Evolutionary conservation across 2,329 filamentous ascomycete genomes (phyloP), one percentile per base, ranked within the genome.

Genomic region (Aspergillus sp.): DNA sequence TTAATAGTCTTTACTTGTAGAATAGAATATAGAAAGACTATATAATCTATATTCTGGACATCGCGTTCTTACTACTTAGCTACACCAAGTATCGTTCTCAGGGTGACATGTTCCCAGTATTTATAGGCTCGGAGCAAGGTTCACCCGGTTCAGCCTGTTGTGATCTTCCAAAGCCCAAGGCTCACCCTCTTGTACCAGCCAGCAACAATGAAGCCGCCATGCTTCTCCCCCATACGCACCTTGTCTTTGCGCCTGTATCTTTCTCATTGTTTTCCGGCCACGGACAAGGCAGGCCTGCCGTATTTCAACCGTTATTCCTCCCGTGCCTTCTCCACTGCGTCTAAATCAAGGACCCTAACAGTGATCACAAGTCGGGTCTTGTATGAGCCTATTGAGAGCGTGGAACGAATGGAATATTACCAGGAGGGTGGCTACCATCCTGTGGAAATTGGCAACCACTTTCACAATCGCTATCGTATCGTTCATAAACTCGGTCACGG

Each of bases 401-500:
- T 33, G 14, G 50, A 51, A 24, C 11, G 23, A 23, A 21, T 52
- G 8, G 51, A 46, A 53, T 15, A 56, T 24, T 70, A 71, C 56
- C 54, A 51, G 31, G 46, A 51, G 11, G 66, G 68, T n/a, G 69
- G 66, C 47, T 71, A 70, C 63, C 67, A 71, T 43, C 63, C 64
- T 11, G 55, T 74, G 12, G 41, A 55, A 53, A 69, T 73, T 51
- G 66, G 64, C 14, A 68, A 73, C 60, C 48, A 50, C 4, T 64
- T 71, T 50, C 61, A 67, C 27, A 15, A 54, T 60, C 66, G 73
- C 5, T 78, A 77, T 59, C 69, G 70, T 14, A 61, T 78, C 14
- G 62, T 77, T 7, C 70, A 76, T 3, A 78, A 79, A 60, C 69
- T 78, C 5, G 75, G 75, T 1, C 72, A 73, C 62, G 75, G 75